Base-by-base conservation (phyloP, 1,284 basidiomycete species). In the Serendipita sp. region DNA sequence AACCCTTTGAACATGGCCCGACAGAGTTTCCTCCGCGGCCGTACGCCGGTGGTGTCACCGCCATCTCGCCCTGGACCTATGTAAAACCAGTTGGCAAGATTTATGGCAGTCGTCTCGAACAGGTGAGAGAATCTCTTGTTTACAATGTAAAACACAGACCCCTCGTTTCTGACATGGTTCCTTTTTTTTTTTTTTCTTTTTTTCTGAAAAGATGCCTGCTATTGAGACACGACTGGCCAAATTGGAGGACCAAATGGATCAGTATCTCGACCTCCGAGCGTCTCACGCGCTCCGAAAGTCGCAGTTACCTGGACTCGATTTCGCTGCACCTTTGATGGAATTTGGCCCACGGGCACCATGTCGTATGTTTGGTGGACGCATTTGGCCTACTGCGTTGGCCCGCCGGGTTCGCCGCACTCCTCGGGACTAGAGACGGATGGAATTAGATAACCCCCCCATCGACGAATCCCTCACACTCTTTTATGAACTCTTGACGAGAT, bases 291-390 rank as follows among this genome's bases (percentile, higher is more conserved):
- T 58, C 22, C 17, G 32, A 32, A 58, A 58, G 8, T 58, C 53
- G 30, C 53, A 30, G 22, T 32, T 58, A 30, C 53, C 53, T 35
- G 53, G 53, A 6, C 22, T 58, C n/a, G 53, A 58, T n/a, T 30
- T 30, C 2, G 29, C 47, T 22, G n/a, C 26, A n/a, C 32, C 53
- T n/a, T 8, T 32, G 15, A 58, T 58, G 26, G 53, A 58, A 35
- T 58, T 58, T n/a, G 30, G n/a, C 10, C n/a, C 53, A 4, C 53
- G 17, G 8, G 53, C 22, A 10, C 53, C 53, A 4, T 58, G 53
- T n/a, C 53, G 53, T 32, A 58, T 58, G 53, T 58, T 58, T 58
- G 53, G 53, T 26, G 53, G 53, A 26, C 53, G 53, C 6, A 58
- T 58, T 34, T 58, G 53, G 53, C 53, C 53, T 30, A 58, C 53